Conservation (phyloP, 306 rosid species). For the Quillaja saponaria region DNA sequence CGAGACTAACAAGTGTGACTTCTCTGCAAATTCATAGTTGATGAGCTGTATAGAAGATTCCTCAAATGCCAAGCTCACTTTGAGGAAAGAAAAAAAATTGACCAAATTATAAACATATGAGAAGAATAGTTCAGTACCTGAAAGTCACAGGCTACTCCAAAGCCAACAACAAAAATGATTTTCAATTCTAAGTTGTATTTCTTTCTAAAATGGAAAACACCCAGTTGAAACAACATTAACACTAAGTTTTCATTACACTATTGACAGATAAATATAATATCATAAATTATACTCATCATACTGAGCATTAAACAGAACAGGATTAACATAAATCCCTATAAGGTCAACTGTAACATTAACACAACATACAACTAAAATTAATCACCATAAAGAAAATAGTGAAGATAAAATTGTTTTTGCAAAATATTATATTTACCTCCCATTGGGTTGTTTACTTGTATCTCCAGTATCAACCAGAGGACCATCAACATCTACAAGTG, state of each 20-base stretch:
- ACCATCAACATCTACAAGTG: conserved; percentile 56
- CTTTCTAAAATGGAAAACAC: conserved; percentile 22
- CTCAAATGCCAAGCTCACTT: conserved; percentile 6
- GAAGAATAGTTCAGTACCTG: conserved; percentile 21
- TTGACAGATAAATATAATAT: conserved; percentile 10
- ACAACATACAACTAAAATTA: neutral
- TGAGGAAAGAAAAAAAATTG: neutral
- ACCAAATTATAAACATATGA: neutral
- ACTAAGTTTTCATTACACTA: conserved; percentile 2
- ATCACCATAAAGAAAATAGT: neutral
- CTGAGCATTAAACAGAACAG: too few relatives aligned
- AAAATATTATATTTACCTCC: conserved; percentile 44
- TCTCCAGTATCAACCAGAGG: conserved; percentile 86
- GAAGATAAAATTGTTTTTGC: conserved; percentile 5
- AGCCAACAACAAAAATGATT: conserved; percentile 11
- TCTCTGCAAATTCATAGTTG: conserved; percentile 9
- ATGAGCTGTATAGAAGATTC: conserved; percentile 10
- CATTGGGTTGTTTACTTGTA: conserved; percentile 52
- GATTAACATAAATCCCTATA: neutral
- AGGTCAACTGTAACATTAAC: neutral
- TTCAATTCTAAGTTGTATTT: conserved; percentile 19
- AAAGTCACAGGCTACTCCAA: conserved; percentile 22
- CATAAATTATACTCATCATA: too few relatives aligned
- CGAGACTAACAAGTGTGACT: conserved; percentile 9
- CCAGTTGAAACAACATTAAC: conserved; percentile 22